These are phyloP conservation scores for Nemania sp. DNA, from an alignment of 2,329 filamentous ascomycete genomes.

Conservation along the genomic window DNA sequence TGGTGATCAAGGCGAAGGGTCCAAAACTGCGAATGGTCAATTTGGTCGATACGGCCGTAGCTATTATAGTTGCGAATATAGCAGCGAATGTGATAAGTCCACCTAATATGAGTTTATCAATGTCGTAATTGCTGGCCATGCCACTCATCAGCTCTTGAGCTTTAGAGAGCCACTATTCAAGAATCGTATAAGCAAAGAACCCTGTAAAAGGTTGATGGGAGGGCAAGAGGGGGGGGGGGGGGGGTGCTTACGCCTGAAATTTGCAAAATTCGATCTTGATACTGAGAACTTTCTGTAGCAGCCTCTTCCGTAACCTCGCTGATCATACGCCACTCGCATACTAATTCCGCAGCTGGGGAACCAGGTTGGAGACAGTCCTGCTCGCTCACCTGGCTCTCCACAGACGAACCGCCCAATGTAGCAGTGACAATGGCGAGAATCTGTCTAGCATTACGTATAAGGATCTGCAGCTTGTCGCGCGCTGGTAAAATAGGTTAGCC, in stretches of 20 bases:
- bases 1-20: constrained; percentile 56
- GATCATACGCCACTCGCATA: constrained; percentile 68
- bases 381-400: constrained; percentile 40
- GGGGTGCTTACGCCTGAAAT: constrained; percentile 47
- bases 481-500: constrained; percentile 27
- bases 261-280: constrained; percentile 45
- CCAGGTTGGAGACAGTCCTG: constrained; percentile 44
- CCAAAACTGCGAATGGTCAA: constrained; percentile 39
- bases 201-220: background rate
- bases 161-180: constrained; percentile 63
- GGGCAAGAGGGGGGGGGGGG: background rate
- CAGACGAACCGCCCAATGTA: constrained; percentile 62
- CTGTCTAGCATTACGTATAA: constrained; percentile 79
- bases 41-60: constrained; percentile 39
- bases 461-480: constrained; percentile 61
- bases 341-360: constrained; percentile 60
- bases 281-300: background rate
- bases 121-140: constrained; percentile 90
- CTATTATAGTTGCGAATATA: constrained; percentile 26
- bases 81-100: constrained; percentile 45
- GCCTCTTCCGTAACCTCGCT: constrained; percentile 28
- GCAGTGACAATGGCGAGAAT: constrained; percentile 77
- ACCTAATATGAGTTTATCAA: constrained; percentile 62
- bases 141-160: constrained; percentile 83
- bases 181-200: background rate